Conservation (phyloP, 2,329 filamentous ascomycete genomes). For the Fusarium nurragi region DNA sequence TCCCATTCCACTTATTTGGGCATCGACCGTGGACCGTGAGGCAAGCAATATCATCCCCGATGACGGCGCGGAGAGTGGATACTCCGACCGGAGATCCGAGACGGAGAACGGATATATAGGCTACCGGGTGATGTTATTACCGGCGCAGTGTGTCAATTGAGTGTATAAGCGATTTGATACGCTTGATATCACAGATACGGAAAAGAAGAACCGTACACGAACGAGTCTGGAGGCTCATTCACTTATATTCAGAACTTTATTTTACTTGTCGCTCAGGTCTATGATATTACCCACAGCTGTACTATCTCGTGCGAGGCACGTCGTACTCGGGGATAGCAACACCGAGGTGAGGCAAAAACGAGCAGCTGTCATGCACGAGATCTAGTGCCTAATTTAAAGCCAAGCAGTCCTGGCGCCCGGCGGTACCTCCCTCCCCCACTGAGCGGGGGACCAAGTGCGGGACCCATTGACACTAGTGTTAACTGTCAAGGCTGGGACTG, state of each 20-base stretch:
- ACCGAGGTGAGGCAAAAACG: constrained; percentile 35
- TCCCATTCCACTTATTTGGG: constrained; percentile 22
- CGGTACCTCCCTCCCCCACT: constrained; percentile 22
- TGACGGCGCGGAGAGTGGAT: constrained; percentile 42
- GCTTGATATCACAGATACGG: background rate
- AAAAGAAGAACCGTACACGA: background rate
- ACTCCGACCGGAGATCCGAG: constrained; percentile 41
- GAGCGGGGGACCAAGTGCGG: constrained; percentile 27
- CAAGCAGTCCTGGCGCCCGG: constrained; percentile 19
- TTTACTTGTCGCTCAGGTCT: background rate
- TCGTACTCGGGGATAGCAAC: constrained; percentile 29
- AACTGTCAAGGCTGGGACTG: constrained; percentile 37
- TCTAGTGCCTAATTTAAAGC: constrained; percentile 19
- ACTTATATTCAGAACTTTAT: background rate
- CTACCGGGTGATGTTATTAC: constrained; percentile 21
- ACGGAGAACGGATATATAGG: constrained; percentile 39
- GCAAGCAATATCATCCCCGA: constrained; percentile 30
- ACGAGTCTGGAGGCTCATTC: background rate
- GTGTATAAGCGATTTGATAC: background rate
- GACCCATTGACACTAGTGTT: constrained; percentile 35
- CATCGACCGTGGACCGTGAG: constrained; percentile 11
- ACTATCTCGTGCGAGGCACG: constrained; percentile 4
- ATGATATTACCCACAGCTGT: background rate
- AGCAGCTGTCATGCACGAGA: constrained; percentile 26
- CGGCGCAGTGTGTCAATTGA: constrained; percentile 15